A percentile compares a stretch with the other conserved stretches of the same genome.
These are phyloP conservation scores for Amanita jacksonii DNA, from an alignment of 768 basidiomycete species.

Conservation along the genomic window DNA sequence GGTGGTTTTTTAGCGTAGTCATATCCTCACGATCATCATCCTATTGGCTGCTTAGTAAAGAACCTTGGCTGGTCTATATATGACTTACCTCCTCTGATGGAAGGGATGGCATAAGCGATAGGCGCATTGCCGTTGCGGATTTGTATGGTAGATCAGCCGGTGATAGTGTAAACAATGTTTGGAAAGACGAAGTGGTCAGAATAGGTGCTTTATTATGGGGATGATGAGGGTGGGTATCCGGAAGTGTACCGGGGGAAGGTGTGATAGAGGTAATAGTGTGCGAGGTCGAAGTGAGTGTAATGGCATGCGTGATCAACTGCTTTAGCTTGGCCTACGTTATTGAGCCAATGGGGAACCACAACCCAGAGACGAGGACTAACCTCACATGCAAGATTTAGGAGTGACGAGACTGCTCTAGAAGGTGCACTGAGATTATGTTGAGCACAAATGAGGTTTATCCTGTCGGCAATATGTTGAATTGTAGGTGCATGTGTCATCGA, in stretches of 20 bases:
- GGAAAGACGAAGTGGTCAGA: conserved; percentile 62
- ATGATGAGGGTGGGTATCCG: conserved; percentile 17
- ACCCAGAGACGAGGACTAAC: conserved; percentile 25
- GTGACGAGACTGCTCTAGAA: conserved; percentile 49
- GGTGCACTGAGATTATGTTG: conserved; percentile 63
- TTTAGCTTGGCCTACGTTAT: conserved; percentile 63
- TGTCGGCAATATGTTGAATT: conserved; percentile 66
- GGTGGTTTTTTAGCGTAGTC: conserved; percentile 47
- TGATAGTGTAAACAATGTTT: conserved; percentile 67
- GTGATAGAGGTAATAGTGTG: conserved; percentile 69
- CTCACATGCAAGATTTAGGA: conserved; percentile 75
- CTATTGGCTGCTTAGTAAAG: conserved; percentile 37
- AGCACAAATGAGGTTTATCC: conserved; percentile 73
- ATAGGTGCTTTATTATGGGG: conserved; percentile 31
- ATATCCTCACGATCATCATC: conserved; percentile 46
- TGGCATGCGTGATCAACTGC: conserved; percentile 71
- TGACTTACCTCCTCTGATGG: conserved; percentile 9
- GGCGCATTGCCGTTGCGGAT: conserved; percentile 67
- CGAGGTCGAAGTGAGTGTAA: conserved; percentile 68
- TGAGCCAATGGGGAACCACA: conserved; percentile 2
- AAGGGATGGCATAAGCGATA: conserved; percentile 31
- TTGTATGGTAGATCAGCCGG: conserved; percentile 73
- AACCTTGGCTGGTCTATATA: not conserved
- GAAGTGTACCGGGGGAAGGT: conserved; percentile 37
- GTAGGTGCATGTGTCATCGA: conserved; percentile 66